A percentile compares a stretch with the other conserved stretches of the same genome.
Evolutionary conservation across 2,329 filamentous ascomycete species (phyloP).

Genomic region (Colletotrichum phormii): DNA sequence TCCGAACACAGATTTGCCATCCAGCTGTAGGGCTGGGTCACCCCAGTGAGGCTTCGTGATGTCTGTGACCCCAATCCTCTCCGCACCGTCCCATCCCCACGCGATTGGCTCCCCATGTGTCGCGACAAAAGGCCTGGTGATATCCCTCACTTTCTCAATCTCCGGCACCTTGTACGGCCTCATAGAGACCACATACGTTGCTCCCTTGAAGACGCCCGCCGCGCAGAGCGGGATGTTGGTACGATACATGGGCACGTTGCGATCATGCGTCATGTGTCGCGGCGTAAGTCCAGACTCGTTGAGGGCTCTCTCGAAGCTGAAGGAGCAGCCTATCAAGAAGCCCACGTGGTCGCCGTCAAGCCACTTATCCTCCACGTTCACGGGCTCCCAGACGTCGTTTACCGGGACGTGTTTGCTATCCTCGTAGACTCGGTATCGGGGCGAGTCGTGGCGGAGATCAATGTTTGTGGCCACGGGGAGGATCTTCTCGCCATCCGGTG

Average conservation of each 20-base stretch:
- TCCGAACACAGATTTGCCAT: constrained; percentile 50
- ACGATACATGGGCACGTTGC: constrained; percentile 72
- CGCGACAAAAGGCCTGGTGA: constrained; percentile 65
- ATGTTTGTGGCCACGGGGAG: constrained; percentile 49
- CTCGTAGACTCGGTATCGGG: constrained; percentile 69
- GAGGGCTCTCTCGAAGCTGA: constrained; percentile 71
- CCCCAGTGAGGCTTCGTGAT: constrained; percentile 68
- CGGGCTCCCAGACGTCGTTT: constrained; percentile 43
- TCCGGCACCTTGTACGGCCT: constrained; percentile 63
- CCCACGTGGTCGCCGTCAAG: constrained; percentile 65
- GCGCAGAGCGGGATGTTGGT: constrained; percentile 67
- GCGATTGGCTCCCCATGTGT: constrained; percentile 75
- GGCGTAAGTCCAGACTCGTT: constrained; percentile 60
- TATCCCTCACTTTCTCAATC: constrained; percentile 62
- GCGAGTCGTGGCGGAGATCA: constrained; percentile 69
- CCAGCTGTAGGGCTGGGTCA: constrained; percentile 55
- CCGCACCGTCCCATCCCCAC: constrained; percentile 71
- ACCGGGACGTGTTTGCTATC: constrained; percentile 50
- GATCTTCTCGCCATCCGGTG: constrained; percentile 42
- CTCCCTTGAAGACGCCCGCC: constrained; percentile 66
- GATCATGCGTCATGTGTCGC: constrained; percentile 58
- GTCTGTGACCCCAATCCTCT: constrained; percentile 64
- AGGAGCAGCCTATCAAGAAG: constrained; percentile 74
- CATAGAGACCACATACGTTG: constrained; percentile 73
- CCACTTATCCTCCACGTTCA: constrained; percentile 64